Evolutionary conservation across 352 stramenopile genomes (phyloP).

Genomic region (Peronospora destructor): DNA sequence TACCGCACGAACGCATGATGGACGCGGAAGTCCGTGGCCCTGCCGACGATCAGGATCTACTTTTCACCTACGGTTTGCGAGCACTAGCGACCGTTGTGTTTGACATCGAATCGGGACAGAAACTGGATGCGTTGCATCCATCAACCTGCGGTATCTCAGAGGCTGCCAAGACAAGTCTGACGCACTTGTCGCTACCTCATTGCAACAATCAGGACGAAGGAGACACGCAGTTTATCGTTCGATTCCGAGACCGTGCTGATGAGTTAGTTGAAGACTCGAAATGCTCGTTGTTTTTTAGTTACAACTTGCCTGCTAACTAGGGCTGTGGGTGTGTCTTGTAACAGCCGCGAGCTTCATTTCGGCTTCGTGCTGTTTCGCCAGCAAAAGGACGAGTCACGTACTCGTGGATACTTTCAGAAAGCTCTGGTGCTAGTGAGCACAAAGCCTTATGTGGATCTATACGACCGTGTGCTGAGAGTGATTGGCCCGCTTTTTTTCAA

Average conservation of each 20-base stretch:
- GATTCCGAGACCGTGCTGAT: conserved; percentile 38
- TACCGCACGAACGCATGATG: neutral
- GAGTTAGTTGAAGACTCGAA: conserved; percentile 23
- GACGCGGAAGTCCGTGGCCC: conserved; percentile 4
- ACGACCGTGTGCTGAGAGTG: conserved; percentile 61
- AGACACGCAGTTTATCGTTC: conserved; percentile 80
- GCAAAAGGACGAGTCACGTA: conserved; percentile 58
- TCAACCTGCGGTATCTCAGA: conserved; percentile 36
- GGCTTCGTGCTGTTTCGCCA: conserved; percentile 84
- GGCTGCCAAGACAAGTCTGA: conserved; percentile 55
- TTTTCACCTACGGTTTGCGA: conserved; percentile 36
- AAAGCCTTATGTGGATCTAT: conserved; percentile 71
- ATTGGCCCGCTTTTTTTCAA: conserved; percentile 78
- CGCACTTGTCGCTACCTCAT: conserved; percentile 73
- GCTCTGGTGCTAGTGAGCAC: conserved; percentile 72
- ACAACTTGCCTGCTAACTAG: conserved; percentile 7
- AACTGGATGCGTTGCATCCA: conserved; percentile 60
- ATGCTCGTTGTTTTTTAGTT: neutral
- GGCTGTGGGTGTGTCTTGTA: conserved; percentile 7
- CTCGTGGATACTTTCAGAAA: conserved; percentile 79
- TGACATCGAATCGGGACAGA: conserved; percentile 72
- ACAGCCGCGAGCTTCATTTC: conserved; percentile 47
- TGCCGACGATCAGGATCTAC: conserved; percentile 1
- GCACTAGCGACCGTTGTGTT: conserved; percentile 76
- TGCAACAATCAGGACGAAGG: conserved; percentile 85